phyloP scores from a whole-genome alignment of 306 rosid genomes.

The Castanospermum australe region DNA sequence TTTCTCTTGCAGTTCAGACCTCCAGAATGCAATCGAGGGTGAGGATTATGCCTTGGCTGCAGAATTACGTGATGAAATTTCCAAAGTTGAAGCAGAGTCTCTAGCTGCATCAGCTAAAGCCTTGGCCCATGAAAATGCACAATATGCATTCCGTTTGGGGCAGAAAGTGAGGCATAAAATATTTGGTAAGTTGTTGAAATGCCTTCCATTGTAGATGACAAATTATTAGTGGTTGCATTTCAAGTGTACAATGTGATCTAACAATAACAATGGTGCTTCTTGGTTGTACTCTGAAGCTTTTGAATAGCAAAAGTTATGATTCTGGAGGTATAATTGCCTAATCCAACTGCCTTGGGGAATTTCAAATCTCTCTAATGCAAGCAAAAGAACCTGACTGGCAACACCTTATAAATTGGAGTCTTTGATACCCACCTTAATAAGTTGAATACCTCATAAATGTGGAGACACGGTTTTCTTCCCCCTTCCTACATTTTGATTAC shows the following conservation, averaged over 20 bases:
- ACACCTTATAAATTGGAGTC: not conserved
- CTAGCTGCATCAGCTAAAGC: conserved; percentile 84
- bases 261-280: not conserved
- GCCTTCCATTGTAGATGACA: conserved; percentile 6
- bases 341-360: not conserved
- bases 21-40: conserved; percentile 69
- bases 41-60: conserved; percentile 88
- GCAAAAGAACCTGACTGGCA: not conserved
- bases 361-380: not conserved
- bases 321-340: conserved; percentile 18
- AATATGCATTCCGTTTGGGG: conserved; percentile 80
- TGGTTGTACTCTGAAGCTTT: conserved; percentile 4
- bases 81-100: conserved; percentile 79
- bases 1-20: conserved; percentile 66
- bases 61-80: conserved; percentile 67
- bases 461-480: not conserved
- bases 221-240: conserved; percentile 17
- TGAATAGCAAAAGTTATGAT: conserved; percentile 6
- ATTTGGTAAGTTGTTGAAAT: conserved; percentile 49
- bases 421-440: not conserved
- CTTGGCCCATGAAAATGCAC: conserved; percentile 76
- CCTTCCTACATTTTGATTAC: conserved; percentile 22
- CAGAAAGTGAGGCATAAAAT: conserved; percentile 80
- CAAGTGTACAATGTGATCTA: not conserved
- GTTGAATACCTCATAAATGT: conserved; percentile 1